phyloP scores from a whole-genome alignment of 2,329 filamentous ascomycete species.

The Penicillium nordicum region DNA sequence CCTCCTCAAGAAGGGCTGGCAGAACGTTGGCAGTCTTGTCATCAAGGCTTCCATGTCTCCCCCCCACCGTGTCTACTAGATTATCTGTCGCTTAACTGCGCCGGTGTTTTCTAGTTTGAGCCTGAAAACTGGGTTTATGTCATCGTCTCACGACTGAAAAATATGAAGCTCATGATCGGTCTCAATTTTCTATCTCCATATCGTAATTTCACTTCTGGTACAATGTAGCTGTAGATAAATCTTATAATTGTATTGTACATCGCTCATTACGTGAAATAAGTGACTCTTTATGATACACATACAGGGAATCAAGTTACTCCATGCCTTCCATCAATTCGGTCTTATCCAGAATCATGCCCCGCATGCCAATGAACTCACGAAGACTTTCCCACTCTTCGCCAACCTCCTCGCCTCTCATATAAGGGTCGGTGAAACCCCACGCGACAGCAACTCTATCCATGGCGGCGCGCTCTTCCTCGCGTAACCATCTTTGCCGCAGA shows the following conservation, averaged over 20 bases:
- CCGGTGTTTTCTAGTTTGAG: slow-evolving; percentile 22
- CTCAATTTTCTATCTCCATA: slow-evolving; percentile 13
- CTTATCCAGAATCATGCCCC: slow-evolving; percentile 86
- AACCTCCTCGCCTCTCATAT: slow-evolving; percentile 82
- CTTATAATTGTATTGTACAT: neutral
- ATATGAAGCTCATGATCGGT: slow-evolving; percentile 34
- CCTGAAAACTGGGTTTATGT: slow-evolving; percentile 28
- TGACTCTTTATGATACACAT: slow-evolving; percentile 3
- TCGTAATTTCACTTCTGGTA: slow-evolving; percentile 1
- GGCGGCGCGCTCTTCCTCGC: slow-evolving; percentile 85
- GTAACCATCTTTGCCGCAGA: slow-evolving; percentile 75
- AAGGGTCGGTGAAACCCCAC: slow-evolving; percentile 85
- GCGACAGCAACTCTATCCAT: slow-evolving; percentile 80
- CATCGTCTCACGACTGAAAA: slow-evolving; percentile 31
- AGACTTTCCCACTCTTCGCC: slow-evolving; percentile 85
- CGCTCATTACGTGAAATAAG: neutral
- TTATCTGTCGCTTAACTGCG: slow-evolving; percentile 30
- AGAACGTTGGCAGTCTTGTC: slow-evolving; percentile 99
- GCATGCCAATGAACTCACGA: slow-evolving; percentile 74
- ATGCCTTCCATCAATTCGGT: slow-evolving; percentile 92
- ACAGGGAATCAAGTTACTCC: slow-evolving; percentile 50
- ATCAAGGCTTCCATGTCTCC: slow-evolving; percentile 99
- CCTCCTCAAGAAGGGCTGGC: slow-evolving; percentile 99
- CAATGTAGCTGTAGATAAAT: neutral
- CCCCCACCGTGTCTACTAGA: slow-evolving; percentile 95